Percentiles rank a stretch among this genome's conserved stretches.
These are phyloP conservation scores for Magnusiomyces suaveolens DNA, from an alignment of 1,139 yeast species.

Conservation along the genomic window DNA sequence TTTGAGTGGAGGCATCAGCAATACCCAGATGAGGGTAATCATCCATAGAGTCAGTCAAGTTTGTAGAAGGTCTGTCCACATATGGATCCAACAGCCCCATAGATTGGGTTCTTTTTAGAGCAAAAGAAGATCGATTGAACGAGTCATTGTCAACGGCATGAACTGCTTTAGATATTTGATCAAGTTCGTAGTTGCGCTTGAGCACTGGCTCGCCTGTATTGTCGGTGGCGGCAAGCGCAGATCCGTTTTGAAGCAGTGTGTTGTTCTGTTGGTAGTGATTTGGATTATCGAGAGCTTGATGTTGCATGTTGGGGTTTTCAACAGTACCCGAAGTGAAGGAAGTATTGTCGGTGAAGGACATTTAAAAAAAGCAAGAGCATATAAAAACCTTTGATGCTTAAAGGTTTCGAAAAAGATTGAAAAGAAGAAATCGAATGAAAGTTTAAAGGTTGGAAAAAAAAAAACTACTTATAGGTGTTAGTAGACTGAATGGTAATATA, in stretches of 20 bases:
- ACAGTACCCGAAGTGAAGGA: no score
- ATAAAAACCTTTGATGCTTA: no score
- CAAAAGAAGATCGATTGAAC: conserved; percentile 63
- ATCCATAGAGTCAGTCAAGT: conserved; percentile 25
- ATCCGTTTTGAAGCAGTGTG: not conserved
- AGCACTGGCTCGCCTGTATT: no score
- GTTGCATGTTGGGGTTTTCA: no score
- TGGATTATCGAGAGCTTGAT: no score
- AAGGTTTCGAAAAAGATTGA: no score
- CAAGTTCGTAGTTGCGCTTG: conserved; percentile 11
- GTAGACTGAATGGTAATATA: no score
- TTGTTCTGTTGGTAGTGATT: not conserved
- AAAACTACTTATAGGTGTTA: no score
- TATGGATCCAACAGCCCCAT: conserved; percentile 72
- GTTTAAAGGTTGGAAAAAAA: no score
- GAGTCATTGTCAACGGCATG: conserved; percentile 66
- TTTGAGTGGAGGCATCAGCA: not conserved
- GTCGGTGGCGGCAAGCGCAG: not conserved
- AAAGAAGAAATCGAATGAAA: no score
- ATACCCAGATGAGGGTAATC: conserved; percentile 24
- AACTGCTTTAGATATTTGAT: conserved; percentile 37
- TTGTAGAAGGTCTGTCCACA: conserved; percentile 34
- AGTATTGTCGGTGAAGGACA: no score
- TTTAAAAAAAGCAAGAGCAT: no score
- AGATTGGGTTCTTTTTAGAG: conserved; percentile 72